Conservation (phyloP, 108 stramenopile species). For the Fistulifera pelliculosa region DNA sequence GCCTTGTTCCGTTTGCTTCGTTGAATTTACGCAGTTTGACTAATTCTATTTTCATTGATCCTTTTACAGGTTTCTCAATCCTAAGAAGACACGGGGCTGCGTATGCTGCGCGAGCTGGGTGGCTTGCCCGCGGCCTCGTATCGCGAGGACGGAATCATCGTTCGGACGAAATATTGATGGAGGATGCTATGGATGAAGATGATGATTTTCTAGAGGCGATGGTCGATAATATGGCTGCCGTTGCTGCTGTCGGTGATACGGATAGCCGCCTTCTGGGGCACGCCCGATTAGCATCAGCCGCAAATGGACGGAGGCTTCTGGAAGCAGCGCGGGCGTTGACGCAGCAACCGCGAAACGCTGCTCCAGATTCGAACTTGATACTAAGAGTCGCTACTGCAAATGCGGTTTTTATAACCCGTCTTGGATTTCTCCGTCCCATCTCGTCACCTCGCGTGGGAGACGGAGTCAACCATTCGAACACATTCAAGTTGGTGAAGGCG, state of each 20-base stretch:
- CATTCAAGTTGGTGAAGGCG: conserved; percentile 19
- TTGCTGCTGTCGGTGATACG: conserved; percentile 19
- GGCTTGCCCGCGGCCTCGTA: conserved; percentile 5
- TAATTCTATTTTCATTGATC: too few species aligned
- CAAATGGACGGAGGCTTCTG: conserved; percentile 2
- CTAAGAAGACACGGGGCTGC: neutral
- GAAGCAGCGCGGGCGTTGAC: conserved; percentile 11
- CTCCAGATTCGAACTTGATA: conserved; percentile 19
- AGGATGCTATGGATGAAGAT: conserved; percentile 8
- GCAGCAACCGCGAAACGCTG: neutral
- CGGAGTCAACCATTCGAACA: conserved; percentile 6
- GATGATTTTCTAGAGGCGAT: conserved; percentile 19
- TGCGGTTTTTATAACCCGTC: conserved; percentile 21
- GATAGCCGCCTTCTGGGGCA: conserved; percentile 11
- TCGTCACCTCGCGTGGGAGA: conserved; percentile 10
- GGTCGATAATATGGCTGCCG: conserved; percentile 9
- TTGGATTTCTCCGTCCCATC: conserved; percentile 23
- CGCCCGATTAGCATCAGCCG: neutral
- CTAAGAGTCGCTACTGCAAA: conserved; percentile 20
- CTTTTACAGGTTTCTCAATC: conserved; percentile 2
- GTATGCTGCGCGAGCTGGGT: conserved; percentile 11
- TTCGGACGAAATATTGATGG: neutral
- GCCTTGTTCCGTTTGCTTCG: too few species aligned
- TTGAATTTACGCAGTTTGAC: too few species aligned
- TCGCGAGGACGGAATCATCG: too few species aligned